Evolutionary conservation across 768 basidiomycete species (phyloP).

Genomic region (Tricholoma bakamatsutake): DNA sequence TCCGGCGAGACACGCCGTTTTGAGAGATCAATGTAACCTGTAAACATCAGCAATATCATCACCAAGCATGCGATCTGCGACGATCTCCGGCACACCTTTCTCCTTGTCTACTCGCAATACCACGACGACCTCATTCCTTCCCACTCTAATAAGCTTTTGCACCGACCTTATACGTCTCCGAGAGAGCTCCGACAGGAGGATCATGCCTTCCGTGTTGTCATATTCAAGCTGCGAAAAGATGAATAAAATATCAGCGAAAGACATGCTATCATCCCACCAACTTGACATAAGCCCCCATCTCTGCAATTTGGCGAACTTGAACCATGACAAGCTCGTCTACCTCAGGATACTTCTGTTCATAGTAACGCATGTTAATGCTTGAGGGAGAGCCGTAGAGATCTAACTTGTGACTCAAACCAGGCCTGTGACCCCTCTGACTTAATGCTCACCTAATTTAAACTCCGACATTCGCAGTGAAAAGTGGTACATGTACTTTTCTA

Average conservation of each 20-base stretch:
- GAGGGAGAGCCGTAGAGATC: not conserved
- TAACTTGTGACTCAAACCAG: too few species aligned
- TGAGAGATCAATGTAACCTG: conserved; percentile 97
- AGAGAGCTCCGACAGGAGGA: conserved; percentile 95
- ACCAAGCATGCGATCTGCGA: not conserved
- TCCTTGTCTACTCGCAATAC: conserved; percentile 98
- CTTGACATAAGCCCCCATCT: conserved; percentile 99
- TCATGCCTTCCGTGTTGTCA: conserved; percentile 99
- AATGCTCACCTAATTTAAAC: too few species aligned
- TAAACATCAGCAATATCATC: not conserved
- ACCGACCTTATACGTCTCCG: conserved; percentile 94
- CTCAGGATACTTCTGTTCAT: conserved; percentile 90
- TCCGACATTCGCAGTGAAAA: too few species aligned
- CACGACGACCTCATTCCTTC: conserved; percentile 97
- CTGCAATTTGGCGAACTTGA: conserved; percentile 97
- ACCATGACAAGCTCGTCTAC: conserved; percentile 99
- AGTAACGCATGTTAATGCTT: conserved; percentile 70
- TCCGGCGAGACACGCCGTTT: conserved; percentile 98
- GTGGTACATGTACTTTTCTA: too few species aligned
- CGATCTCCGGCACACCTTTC: conserved; percentile 59
- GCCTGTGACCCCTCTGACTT: too few species aligned
- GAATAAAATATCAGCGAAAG: not conserved
- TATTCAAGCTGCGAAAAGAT: conserved; percentile 74
- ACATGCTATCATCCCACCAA: conserved; percentile 53
- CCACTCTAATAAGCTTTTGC: conserved; percentile 96